Evolutionary conservation across 2,329 filamentous ascomycete genomes (phyloP), one percentile per base, ranked within the genome.

Genomic region (Fusarium kyushuense): DNA sequence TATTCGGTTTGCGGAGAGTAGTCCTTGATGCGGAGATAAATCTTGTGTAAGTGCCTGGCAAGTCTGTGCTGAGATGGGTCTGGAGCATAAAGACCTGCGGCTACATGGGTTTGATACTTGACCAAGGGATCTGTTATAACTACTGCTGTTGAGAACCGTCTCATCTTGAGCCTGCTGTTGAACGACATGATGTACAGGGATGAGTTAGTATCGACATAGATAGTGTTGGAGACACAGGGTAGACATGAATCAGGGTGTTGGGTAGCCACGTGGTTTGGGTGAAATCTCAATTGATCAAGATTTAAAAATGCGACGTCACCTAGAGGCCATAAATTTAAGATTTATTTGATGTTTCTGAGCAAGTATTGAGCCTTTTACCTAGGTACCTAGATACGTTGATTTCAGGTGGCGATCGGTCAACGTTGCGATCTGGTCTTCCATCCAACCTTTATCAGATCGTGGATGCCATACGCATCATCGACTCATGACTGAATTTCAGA

Each of bases 1-100:
- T 94, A 94, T 74, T 93, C 90, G 14, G 86, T 72, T 46, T 89
- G 86, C 0, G 92, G 92, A 35, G 90, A 87, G 78, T 96, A 95
- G 76, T 95, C 92, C 75, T 92, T 94, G 40, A 95, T 81, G 4
- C 89, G 85, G 36, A 87, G 81, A 71, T 96, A 95, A 13, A 95
- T 83, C 75, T 92, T 92, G 70, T 92, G 91, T 3, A 95, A 83
- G 77, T 95, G 91, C 40, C 92, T 83, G 8, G 92, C 92, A 9
- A 93, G 82, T 21, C 90, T 86, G 76, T 93, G 89, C 75, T 93
- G 91, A 23, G 90, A 86, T 7, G 87, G 87, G 77, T 95, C 92
- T 11, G 91, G 89, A 46, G 84, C 82, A 75, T 90, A 91, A 46
- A 86, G 79, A 49, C 89, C 88, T 6, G 89, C 90, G 9, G 89